Base-by-base conservation (phyloP, 2,329 filamentous ascomycete genomes). In the Moelleriella libera region DNA sequence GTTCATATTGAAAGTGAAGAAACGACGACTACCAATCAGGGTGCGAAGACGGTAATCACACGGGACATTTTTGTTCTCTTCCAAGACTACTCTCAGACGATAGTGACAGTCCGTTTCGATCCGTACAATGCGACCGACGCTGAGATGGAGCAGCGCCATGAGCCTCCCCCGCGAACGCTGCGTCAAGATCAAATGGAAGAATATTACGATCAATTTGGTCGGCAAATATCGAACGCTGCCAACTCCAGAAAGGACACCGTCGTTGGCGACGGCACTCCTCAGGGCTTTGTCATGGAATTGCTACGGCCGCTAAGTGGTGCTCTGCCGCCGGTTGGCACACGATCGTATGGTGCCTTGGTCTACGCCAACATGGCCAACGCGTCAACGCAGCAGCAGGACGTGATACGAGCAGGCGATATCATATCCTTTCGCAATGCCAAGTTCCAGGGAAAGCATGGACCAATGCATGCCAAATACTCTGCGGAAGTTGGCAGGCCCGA, bases 331-430 rank as follows among this genome's bases (percentile, higher is more conserved):
- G 80, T 97, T 6, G 90, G 90, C n/a, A 87, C 80, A 9, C 84
- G 90, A 45, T 79, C 88, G 4, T 98, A 90, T 61, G 92, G 92
- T 51, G 88, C 90, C 5, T 72, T 94, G 29, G 88, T 98, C 11
- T 98, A 98, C 64, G 80, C 86, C 53, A 98, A 98, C 61, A 76
- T 97, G 49, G 92, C 87, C 58, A 98, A 98, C 61, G 90, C 92
- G 2, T 88, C 85, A 6, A 90, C 88, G 4, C 82, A 86, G 58
- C 85, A 94, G 56, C 83, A 85, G 57, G 92, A 97, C 60, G 88
- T 96, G 67, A 98, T 98, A 55, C 82, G 92, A 1, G 75, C 88
- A 0, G 92, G 92, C 45, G 92, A 98, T 60, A 88, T 98, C 52
- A 79, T 98, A 48, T 89, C 83, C 12, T 83, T 98, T 60, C 85